Percentiles rank a stretch among this genome's conserved stretches.
Conservation (phyloP, 2,329 filamentous ascomycete species). For the Diaporthe eres region DNA sequence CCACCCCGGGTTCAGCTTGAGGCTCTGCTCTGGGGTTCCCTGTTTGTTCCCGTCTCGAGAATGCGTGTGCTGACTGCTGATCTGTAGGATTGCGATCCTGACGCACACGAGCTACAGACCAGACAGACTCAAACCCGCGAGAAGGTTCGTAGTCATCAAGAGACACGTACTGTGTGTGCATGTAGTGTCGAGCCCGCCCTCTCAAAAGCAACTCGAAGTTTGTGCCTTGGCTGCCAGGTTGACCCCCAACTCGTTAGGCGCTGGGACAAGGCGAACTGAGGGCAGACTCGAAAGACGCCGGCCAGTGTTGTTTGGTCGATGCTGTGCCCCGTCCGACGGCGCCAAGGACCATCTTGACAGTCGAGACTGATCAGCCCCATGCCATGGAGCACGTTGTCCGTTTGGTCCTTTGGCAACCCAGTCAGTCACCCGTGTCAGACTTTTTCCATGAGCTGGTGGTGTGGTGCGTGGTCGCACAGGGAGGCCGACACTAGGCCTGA, state of each 20-base stretch:
- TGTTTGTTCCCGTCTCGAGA: background rate
- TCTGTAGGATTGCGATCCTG: conserved; percentile 8
- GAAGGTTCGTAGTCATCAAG: conserved; percentile 11
- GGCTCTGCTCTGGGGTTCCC: conserved; percentile 39
- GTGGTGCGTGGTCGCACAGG: conserved; percentile 32
- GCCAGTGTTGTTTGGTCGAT: background rate
- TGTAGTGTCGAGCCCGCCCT: background rate
- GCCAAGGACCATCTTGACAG: conserved; percentile 23
- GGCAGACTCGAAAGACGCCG: conserved; percentile 16
- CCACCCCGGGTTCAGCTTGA: conserved; percentile 39
- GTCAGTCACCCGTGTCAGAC: conserved; percentile 14
- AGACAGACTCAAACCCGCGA: background rate
- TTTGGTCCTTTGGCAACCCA: conserved; percentile 21
- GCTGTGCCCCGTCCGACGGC: conserved; percentile 20
- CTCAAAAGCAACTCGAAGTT: background rate
- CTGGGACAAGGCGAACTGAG: conserved; percentile 23
- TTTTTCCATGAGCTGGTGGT: conserved; percentile 10
- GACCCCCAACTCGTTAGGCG: background rate
- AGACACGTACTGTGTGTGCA: background rate
- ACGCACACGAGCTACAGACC: conserved; percentile 6
- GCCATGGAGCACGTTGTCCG: background rate
- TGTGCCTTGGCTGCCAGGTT: conserved; percentile 15
- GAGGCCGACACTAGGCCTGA: conserved; percentile 28
- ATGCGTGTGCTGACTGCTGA: background rate
- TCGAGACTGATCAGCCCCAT: conserved; percentile 18